Conservation (phyloP, 305 asterid genomes). For the Fraxinus greggii region DNA sequence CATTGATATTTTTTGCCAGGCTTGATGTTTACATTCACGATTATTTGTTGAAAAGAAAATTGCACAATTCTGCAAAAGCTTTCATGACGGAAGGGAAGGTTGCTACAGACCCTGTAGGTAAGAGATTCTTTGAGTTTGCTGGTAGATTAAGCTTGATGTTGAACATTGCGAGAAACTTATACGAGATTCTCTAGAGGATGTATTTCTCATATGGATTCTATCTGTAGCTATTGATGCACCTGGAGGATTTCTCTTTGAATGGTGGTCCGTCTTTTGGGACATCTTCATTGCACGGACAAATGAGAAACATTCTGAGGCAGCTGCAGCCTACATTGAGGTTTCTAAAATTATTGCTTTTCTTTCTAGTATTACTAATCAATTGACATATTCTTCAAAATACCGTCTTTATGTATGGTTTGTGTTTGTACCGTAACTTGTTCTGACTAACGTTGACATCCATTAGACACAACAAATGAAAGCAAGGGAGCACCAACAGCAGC, state of each 20-base stretch:
- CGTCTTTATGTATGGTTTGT: background rate
- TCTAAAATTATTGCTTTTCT: slow-evolving; percentile 23
- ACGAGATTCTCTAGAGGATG: background rate
- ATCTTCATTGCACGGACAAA: slow-evolving; percentile 96
- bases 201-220: slow-evolving; percentile 14
- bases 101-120: slow-evolving; percentile 98
- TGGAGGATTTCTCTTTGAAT: slow-evolving; percentile 96
- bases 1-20: slow-evolving; percentile 46
- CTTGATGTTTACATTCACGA: slow-evolving; percentile 99
- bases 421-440: background rate
- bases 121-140: slow-evolving; percentile 22
- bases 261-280: slow-evolving; percentile 99
- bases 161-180: background rate
- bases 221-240: slow-evolving; percentile 98
- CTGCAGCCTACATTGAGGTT: slow-evolving; percentile 98
- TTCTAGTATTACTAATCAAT: background rate
- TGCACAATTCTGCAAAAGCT: slow-evolving; percentile 88
- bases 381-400: background rate
- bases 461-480: slow-evolving; percentile 92
- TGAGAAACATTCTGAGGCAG: slow-evolving; percentile 97
- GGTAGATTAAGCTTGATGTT: background rate
- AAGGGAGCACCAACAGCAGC: slow-evolving; percentile 88
- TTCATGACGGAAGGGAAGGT: slow-evolving; percentile 99
- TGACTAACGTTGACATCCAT: background rate
- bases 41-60: slow-evolving; percentile 81